Evolutionary conservation across 2,329 filamentous ascomycete species (phyloP).

Genomic region (Diaporthe australafricana): DNA sequence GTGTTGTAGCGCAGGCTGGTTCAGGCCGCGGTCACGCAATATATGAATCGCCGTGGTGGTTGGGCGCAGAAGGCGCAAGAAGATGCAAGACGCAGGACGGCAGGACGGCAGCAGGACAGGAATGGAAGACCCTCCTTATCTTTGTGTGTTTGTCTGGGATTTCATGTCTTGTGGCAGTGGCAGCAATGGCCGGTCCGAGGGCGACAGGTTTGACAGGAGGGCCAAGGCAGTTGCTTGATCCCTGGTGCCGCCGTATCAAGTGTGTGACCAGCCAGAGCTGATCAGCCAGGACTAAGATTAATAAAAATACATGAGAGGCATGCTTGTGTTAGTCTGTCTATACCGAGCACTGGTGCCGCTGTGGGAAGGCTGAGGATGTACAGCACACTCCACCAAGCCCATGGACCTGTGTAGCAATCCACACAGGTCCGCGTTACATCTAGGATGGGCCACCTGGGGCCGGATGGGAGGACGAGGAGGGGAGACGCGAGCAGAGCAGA

Average conservation of each 20-base stretch:
- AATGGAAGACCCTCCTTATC: constrained; percentile 21
- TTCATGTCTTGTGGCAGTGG: constrained; percentile 9
- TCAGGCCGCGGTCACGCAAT: constrained; percentile 5
- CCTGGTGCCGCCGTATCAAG: background rate
- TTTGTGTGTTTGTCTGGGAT: constrained; percentile 7
- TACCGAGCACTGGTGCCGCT: background rate
- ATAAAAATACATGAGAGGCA: background rate
- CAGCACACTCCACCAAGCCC: constrained; percentile 1
- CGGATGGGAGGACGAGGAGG: constrained; percentile 1
- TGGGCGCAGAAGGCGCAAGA: constrained; percentile 4
- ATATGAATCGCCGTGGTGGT: background rate
- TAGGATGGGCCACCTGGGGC: constrained; percentile 16
- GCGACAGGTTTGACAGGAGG: background rate
- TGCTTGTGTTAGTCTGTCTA: background rate
- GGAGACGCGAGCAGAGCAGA: background rate
- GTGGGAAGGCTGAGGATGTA: constrained; percentile 17
- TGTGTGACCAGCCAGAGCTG: background rate
- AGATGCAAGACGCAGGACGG: background rate
- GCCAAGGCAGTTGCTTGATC: background rate
- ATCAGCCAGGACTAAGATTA: constrained; percentile 10
- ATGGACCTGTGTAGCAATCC: background rate
- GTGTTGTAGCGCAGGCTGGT: background rate
- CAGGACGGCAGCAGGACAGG: background rate
- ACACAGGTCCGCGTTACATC: constrained; percentile 20
- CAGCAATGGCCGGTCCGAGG: background rate